A percentile compares a stretch with the other conserved stretches of the same genome.
phyloP scores from a whole-genome alignment of 495 filamentous ascomycete species.

The Cladorrhinum samala region DNA sequence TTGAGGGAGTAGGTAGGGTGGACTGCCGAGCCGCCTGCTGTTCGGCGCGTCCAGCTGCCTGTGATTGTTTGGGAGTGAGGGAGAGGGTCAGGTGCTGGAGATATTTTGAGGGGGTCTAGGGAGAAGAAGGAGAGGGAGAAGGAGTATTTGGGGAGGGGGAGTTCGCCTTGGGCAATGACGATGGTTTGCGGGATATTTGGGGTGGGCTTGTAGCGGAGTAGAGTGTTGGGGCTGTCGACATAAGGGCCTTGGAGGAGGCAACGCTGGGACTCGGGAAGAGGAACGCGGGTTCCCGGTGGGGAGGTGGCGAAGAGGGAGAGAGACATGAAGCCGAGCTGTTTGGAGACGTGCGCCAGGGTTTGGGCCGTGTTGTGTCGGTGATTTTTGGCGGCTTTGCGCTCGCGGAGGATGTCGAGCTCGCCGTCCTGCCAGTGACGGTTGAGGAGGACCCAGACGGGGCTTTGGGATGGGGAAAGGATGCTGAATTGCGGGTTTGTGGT shows the following conservation, averaged over 20 bases:
- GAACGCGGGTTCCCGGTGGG: constrained; percentile 61
- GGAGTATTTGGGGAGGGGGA: constrained; percentile 60
- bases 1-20: constrained; percentile 71
- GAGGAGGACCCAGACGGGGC: constrained; percentile 75
- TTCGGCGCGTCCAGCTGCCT: constrained; percentile 67
- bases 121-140: constrained; percentile 87
- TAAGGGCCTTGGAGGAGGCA: constrained; percentile 61
- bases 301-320: constrained; percentile 67
- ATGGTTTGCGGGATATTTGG: constrained; percentile 60
- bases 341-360: constrained; percentile 31
- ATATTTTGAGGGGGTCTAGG: constrained; percentile 49
- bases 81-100: constrained; percentile 53
- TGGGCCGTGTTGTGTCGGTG: constrained; percentile 18
- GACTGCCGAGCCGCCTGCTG: constrained; percentile 77
- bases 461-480: constrained; percentile 50
- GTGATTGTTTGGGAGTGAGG: constrained; percentile 45
- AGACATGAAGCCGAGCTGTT: constrained; percentile 69
- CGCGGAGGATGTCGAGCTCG: constrained; percentile 37
- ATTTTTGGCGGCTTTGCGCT: constrained; percentile 21
- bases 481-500: constrained; percentile 78
- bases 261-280: constrained; percentile 59
- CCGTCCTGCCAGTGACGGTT: constrained; percentile 68
- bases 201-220: constrained; percentile 66
- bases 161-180: constrained; percentile 70
- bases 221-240: constrained; percentile 88